These are phyloP conservation scores for Waltergamsia citrina DNA, from an alignment of 2,329 filamentous ascomycete genomes.

Conservation along the genomic window DNA sequence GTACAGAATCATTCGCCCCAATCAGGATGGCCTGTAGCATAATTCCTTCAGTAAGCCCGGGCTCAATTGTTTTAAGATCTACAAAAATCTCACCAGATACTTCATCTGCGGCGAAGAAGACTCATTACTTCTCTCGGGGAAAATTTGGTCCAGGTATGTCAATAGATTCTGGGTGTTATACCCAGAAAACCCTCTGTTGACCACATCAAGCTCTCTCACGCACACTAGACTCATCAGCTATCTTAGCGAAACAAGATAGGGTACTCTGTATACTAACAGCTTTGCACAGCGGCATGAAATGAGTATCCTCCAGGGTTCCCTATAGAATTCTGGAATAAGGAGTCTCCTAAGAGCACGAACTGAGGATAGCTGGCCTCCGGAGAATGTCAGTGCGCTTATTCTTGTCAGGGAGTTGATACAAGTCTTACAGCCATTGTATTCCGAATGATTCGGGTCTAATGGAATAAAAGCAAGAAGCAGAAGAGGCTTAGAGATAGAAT, in stretches of 20 bases:
- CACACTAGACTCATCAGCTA: constrained; percentile 47
- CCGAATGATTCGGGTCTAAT: too few relatives aligned
- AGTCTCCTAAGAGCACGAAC: constrained; percentile 82
- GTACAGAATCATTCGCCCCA: constrained; percentile 81
- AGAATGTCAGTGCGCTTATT: neutral
- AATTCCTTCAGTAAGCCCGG: too few relatives aligned
- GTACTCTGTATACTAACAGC: constrained; percentile 54
- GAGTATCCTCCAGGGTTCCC: constrained; percentile 58
- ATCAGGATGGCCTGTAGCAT: constrained; percentile 71
- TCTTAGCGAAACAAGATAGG: neutral
- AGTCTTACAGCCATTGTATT: too few relatives aligned
- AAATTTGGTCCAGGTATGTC: constrained; percentile 56
- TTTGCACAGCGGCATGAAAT: constrained; percentile 62
- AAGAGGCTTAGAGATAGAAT: too few relatives aligned
- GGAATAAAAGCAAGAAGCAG: too few relatives aligned
- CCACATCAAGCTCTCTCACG: constrained; percentile 68
- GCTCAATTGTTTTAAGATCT: too few relatives aligned
- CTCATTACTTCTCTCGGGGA: constrained; percentile 59
- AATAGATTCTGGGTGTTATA: constrained; percentile 75
- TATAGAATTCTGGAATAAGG: constrained; percentile 64
- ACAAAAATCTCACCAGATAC: constrained; percentile 56
- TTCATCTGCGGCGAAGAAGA: constrained; percentile 49
- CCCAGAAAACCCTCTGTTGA: constrained; percentile 82
- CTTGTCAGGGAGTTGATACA: too few relatives aligned
- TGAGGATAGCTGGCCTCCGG: constrained; percentile 52